Conservation (phyloP, 495 filamentous ascomycete genomes). For the Lepidopterella palustris region DNA sequence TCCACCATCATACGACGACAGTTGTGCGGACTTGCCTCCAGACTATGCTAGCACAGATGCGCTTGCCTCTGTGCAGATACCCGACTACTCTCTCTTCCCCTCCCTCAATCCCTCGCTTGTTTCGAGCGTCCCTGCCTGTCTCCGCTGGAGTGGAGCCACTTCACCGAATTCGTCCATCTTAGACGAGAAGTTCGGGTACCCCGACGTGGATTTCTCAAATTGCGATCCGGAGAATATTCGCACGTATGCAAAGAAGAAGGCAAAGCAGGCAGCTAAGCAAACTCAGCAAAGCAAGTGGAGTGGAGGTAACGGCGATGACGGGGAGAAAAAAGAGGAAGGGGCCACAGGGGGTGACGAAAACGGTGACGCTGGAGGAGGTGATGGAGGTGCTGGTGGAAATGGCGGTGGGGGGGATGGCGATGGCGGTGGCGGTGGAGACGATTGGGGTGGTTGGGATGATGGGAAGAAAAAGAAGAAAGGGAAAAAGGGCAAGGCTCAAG, state of each 20-base stretch:
- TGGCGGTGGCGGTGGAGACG: conserved; percentile 30
- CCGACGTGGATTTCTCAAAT: conserved; percentile 21
- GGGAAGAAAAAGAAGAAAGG: conserved; percentile 29
- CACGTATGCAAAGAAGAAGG: conserved; percentile 35
- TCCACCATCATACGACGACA: conserved; percentile 33
- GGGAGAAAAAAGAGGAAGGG: conserved; percentile 44
- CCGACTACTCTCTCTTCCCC: conserved; percentile 19
- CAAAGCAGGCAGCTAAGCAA: conserved; percentile 17
- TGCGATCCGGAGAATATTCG: conserved; percentile 20
- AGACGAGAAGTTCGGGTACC: conserved; percentile 23
- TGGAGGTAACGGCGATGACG: conserved; percentile 32
- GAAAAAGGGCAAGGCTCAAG: conserved; percentile 28
- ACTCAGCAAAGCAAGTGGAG: conserved; percentile 13
- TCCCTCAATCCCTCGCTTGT: conserved; percentile 23
- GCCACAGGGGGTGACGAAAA: conserved; percentile 26
- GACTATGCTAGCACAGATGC: conserved; percentile 35
- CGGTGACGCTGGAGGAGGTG: conserved; percentile 28
- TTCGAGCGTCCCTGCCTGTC: conserved; percentile 20
- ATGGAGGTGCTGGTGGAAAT: conserved; percentile 25
- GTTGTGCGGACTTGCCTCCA: conserved; percentile 29
- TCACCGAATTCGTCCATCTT: conserved; percentile 22
- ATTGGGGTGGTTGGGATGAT: conserved; percentile 30
- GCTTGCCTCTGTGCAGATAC: conserved; percentile 24
- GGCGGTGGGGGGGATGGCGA: conserved; percentile 36
- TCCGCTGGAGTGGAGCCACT: conserved; percentile 21